A percentile compares a stretch with the other conserved stretches of the same genome.
phyloP scores from a whole-genome alignment of 2,329 filamentous ascomycete genomes.

The Iodosphaeria phyllophila region DNA sequence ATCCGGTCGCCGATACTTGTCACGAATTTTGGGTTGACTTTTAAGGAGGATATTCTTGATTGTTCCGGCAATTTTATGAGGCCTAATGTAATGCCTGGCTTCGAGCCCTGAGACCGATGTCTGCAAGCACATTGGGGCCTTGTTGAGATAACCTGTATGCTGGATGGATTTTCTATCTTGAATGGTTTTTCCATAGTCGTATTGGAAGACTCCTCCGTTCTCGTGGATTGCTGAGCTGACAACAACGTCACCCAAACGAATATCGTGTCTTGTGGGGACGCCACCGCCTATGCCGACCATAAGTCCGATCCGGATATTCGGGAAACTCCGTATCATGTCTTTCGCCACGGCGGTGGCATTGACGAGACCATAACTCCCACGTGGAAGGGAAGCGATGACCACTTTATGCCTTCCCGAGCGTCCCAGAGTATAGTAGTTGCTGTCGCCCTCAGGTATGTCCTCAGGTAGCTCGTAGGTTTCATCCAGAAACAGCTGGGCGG shows the following conservation, averaged over 20 bases:
- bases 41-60: slow-evolving; percentile 9
- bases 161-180: slow-evolving; percentile 6
- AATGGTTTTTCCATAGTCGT: slow-evolving; percentile 13
- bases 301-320: slow-evolving; percentile 8
- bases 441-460: slow-evolving; percentile 4
- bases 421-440: slow-evolving; percentile 9
- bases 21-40: slow-evolving; percentile 9
- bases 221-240: slow-evolving; percentile 8
- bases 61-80: slow-evolving; percentile 12
- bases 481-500: slow-evolving; percentile 12
- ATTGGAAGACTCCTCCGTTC: slow-evolving; percentile 12
- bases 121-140: slow-evolving; percentile 1
- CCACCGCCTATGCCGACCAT: slow-evolving; percentile 6
- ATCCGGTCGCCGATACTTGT: slow-evolving; percentile 10
- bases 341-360: slow-evolving; percentile 8
- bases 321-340: slow-evolving; percentile 9
- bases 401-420: slow-evolving; percentile 5
- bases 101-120: slow-evolving; percentile 10
- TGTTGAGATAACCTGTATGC: slow-evolving; percentile 3
- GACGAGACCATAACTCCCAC: slow-evolving; percentile 8
- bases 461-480: slow-evolving; percentile 8
- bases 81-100: slow-evolving; percentile 3
- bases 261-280: slow-evolving; percentile 7
- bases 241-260: slow-evolving; percentile 14
- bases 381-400: slow-evolving; percentile 6